Base-by-base conservation (phyloP, 2,329 filamentous ascomycete genomes). In the Bretziella fagacearum region DNA sequence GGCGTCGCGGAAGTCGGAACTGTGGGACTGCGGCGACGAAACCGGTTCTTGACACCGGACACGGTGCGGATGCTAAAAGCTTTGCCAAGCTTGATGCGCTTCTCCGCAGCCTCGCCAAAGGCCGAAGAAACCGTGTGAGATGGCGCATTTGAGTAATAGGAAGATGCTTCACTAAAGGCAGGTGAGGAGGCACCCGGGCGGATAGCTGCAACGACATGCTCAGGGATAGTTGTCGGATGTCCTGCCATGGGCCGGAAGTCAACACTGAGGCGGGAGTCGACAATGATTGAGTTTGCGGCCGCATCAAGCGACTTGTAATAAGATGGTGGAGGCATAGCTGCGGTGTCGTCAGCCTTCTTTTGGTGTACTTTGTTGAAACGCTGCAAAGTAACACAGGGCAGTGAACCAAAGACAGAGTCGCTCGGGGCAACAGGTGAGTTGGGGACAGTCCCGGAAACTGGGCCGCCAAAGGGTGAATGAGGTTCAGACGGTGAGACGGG, bases 11-110 rank as follows among this genome's bases (percentile, higher is more conserved):
- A 36, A 5, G 32, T 50, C 11, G 25, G 37, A 0, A 40, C 44
- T 6, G 48, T 47, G 7, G 48, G 48, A 8, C 40, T 50, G 13
- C 41, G 44, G 17, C 48, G 48, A 25, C 48, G 32, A n/a, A 50
- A 50, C n/a, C 44, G 45, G 37, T 44, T 50, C 10, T 36, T 46
- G 29, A 50, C 44, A 33, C 40, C 30, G 6, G 32, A 6, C 41
- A 49, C 40, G 4, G 41, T 37, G 11, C 48, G 25, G 10, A 47
- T 30, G 33, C 48, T 46, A 23, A 50, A 44, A 8, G 44, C 22
- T 11, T 32, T 49, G 22, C 17, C n/a, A 1, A 42, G 43, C 8
- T 29, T 27, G 11, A 39, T 30, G 22, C 36, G 36, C 35, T 41
- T 45, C 15, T 49, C 42, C 6, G 42, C 20, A n/a, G 15, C 3